Evolutionary conservation across 257 asterid genomes (phyloP), one percentile per base, ranked within the genome.

Genomic region (Hygrophila difformis): DNA sequence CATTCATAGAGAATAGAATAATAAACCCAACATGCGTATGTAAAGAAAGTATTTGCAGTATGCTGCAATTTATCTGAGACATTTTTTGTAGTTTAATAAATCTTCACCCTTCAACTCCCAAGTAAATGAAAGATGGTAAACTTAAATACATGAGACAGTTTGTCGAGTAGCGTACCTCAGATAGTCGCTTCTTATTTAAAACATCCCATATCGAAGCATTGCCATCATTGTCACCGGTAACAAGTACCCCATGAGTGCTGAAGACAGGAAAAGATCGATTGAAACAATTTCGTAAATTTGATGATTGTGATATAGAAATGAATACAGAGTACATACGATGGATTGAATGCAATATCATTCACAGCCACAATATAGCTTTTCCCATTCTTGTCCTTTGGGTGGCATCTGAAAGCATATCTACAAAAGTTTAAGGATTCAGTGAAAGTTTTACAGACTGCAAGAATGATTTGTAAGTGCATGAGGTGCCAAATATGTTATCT

Each of bases 391-490:
- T 57, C 65, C 73, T 67, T 78, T 16, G 94, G 95, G 57, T 81
- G 75, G 68, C 97, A 89, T 73, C 69, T 75, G 65, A 89, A 89
- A 53, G 79, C 81, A 51, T 85, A 89, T 47, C 98, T 89, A 80
- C 66, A 64, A 29, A 60, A 53, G 46, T 34, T 8, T 47, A 62
- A 52, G 17, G 26, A 0, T 26, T 40, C 37, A 44, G 35, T 44
- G n/a, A n/a, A n/a, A n/a, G n/a, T n/a, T n/a, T n/a, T n/a, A n/a
- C n/a, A n/a, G n/a, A n/a, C n/a, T n/a, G n/a, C n/a, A n/a, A n/a
- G n/a, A n/a, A n/a, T n/a, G n/a, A n/a, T n/a, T n/a, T n/a, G n/a
- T n/a, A 54, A 44, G 44, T 44, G 21, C 47, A 39, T 34, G 45
- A 21, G 13, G 15, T 15, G 38, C 37, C 35, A 46, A 12, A 15